A percentile compares a stretch with the other conserved stretches of the same genome.
These are phyloP conservation scores for Backusella liffmaniae DNA, from an alignment of 192 early-diverging fungal genomes.

Conservation along the genomic window DNA sequence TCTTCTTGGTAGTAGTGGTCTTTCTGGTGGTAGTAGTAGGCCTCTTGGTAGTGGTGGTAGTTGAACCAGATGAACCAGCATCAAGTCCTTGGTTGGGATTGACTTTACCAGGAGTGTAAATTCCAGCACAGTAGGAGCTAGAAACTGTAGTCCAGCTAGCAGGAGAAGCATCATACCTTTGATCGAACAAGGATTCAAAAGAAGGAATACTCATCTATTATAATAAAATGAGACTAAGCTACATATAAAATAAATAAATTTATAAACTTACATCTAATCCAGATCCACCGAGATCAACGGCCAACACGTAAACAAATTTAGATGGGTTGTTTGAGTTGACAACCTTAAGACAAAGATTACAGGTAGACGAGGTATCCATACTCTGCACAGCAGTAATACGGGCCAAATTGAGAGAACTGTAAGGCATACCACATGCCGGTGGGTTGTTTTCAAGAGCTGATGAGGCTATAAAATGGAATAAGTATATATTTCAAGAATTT, in stretches of 20 bases:
- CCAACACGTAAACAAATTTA: slow-evolving; percentile 54
- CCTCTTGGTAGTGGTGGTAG: background rate
- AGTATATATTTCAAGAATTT: background rate
- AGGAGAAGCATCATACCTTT: slow-evolving; percentile 44
- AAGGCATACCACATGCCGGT: slow-evolving; percentile 56
- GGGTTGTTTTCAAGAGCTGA: slow-evolving; percentile 44
- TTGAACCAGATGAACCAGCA: background rate
- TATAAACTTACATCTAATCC: slow-evolving; percentile 48
- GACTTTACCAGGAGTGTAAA: slow-evolving; percentile 22
- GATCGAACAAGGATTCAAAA: slow-evolving; percentile 49
- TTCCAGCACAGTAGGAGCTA: slow-evolving; percentile 44
- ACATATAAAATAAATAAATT: background rate
- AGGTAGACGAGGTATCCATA: slow-evolving; percentile 44
- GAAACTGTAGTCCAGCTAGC: slow-evolving; percentile 45
- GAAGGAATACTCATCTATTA: slow-evolving; percentile 24
- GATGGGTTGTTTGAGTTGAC: slow-evolving; percentile 38
- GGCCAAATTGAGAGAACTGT: slow-evolving; percentile 45
- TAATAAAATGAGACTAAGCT: background rate
- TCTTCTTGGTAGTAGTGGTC: background rate
- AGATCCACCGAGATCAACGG: slow-evolving; percentile 52
- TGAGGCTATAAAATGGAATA: slow-evolving; percentile 14
- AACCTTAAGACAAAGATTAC: slow-evolving; percentile 55
- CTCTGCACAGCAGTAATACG: slow-evolving; percentile 55
- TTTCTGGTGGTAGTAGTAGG: background rate
- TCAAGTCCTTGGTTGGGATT: slow-evolving; percentile 3